phyloP scores from a whole-genome alignment of 2,329 filamentous ascomycete genomes.

The Endoconidiophora polonica region DNA sequence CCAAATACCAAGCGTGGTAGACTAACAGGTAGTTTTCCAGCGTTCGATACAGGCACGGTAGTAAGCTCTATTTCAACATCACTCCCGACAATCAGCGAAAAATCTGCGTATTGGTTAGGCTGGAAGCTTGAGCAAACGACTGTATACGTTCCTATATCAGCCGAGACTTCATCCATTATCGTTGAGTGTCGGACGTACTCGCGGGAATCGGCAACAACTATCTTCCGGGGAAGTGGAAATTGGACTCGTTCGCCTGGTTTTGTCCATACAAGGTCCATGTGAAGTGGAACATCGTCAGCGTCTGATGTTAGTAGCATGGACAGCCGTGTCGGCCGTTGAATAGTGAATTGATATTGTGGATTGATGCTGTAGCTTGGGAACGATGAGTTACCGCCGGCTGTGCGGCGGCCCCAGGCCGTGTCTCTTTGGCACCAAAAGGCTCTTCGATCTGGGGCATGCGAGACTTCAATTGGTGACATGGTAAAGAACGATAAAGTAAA shows the following conservation, averaged over 20 bases:
- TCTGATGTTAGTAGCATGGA: slow-evolving; percentile 58
- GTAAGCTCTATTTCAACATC: slow-evolving; percentile 31
- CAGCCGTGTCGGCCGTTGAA: slow-evolving; percentile 42
- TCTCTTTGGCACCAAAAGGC: slow-evolving; percentile 38
- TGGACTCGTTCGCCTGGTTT: slow-evolving; percentile 46
- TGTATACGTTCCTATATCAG: slow-evolving; percentile 65
- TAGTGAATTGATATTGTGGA: slow-evolving; percentile 60
- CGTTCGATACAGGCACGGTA: slow-evolving; percentile 53
- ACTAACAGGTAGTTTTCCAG: slow-evolving; percentile 51
- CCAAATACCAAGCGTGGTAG: slow-evolving; percentile 39
- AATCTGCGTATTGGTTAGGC: slow-evolving; percentile 56
- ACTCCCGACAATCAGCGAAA: slow-evolving; percentile 58
- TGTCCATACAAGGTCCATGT: slow-evolving; percentile 72
- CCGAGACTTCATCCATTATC: slow-evolving; percentile 40
- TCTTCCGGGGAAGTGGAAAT: slow-evolving; percentile 50
- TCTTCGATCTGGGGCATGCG: slow-evolving; percentile 44
- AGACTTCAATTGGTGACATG: slow-evolving; percentile 40
- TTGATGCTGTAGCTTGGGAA: slow-evolving; percentile 66
- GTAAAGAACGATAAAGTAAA: slow-evolving; percentile 82
- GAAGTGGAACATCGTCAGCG: slow-evolving; percentile 52
- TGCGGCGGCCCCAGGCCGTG: slow-evolving; percentile 60
- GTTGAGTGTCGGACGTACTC: slow-evolving; percentile 74
- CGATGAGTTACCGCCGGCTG: slow-evolving; percentile 70
- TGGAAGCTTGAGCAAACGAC: slow-evolving; percentile 86
- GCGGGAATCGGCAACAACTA: slow-evolving; percentile 69